Percentiles rank a stretch among this genome's conserved stretches.
phyloP scores from a whole-genome alignment of 1,284 basidiomycete species.

The Anthracocystis setariae region DNA sequence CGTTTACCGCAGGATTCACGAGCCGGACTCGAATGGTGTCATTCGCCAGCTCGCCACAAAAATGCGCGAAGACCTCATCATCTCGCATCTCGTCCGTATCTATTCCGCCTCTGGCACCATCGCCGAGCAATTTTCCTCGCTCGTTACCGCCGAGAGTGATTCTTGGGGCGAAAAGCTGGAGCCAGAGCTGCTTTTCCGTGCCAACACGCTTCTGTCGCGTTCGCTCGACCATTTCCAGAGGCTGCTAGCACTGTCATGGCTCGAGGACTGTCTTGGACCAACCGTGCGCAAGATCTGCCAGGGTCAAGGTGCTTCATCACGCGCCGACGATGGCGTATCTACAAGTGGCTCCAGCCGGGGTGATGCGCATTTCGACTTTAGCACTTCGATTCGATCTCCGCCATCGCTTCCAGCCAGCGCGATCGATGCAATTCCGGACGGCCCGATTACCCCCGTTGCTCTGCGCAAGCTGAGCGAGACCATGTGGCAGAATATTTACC shows the following conservation, averaged over 20 bases:
- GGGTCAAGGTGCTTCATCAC: slow-evolving; percentile 26
- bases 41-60: slow-evolving; percentile 37
- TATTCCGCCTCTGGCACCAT: slow-evolving; percentile 56
- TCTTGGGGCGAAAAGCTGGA: slow-evolving; percentile 45
- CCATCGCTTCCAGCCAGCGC: slow-evolving; percentile 19
- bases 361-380: slow-evolving; percentile 23
- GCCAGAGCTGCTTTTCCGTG: slow-evolving; percentile 58
- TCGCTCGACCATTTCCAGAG: slow-evolving; percentile 58
- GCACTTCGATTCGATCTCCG: slow-evolving; percentile 27
- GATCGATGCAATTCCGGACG: slow-evolving; percentile 34
- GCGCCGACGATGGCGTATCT: slow-evolving; percentile 12
- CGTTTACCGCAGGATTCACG: slow-evolving; percentile 39
- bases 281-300: slow-evolving; percentile 55
- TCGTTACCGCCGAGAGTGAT: slow-evolving; percentile 49
- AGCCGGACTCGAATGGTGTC: slow-evolving; percentile 24
- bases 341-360: slow-evolving; percentile 12
- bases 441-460: slow-evolving; percentile 26
- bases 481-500: slow-evolving; percentile 60
- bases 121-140: slow-evolving; percentile 37
- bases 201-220: slow-evolving; percentile 58
- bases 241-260: slow-evolving; percentile 49
- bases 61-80: slow-evolving; percentile 51
- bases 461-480: slow-evolving; percentile 46
- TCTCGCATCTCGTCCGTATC: slow-evolving; percentile 52
- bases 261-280: slow-evolving; percentile 52